phyloP scores from a whole-genome alignment of 202 grass and related monocot species.

The Bolboschoenoplectus hybrid region DNA sequence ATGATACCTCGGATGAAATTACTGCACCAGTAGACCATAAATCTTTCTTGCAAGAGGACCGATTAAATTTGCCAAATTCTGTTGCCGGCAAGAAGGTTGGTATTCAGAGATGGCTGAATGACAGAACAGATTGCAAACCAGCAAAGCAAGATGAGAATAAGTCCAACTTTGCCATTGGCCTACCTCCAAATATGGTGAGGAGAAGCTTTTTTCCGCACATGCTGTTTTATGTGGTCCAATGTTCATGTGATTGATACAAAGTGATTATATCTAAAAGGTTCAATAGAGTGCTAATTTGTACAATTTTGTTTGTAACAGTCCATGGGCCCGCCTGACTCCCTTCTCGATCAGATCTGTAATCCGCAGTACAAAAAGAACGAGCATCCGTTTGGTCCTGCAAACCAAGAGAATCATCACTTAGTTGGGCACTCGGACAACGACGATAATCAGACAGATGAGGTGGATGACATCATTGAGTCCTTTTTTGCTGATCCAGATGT shows the following conservation, averaged over 20 bases:
- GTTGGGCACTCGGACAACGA: neutral
- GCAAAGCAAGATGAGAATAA: conserved; percentile 26
- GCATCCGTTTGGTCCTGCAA: conserved; percentile 24
- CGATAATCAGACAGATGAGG: conserved; percentile 38
- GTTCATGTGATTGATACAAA: neutral
- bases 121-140: conserved; percentile 44
- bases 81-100: conserved; percentile 29
- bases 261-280: neutral
- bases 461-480: conserved; percentile 50
- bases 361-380: conserved; percentile 27
- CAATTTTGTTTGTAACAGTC: conserved; percentile 15
- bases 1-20: conserved; percentile 53
- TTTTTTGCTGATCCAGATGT: conserved; percentile 55
- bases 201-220: neutral
- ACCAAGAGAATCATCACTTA: conserved; percentile 9
- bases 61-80: conserved; percentile 43
- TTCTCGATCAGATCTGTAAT: conserved; percentile 42
- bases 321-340: neutral
- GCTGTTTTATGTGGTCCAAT: neutral
- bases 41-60: conserved; percentile 50
- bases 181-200: conserved; percentile 48
- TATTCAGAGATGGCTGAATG: conserved; percentile 56
- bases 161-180: conserved; percentile 30
- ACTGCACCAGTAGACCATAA: conserved; percentile 52
- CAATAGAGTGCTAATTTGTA: neutral